These are phyloP conservation scores for Leccinum pellstonianum DNA, from an alignment of 768 basidiomycete species.

Conservation along the genomic window DNA sequence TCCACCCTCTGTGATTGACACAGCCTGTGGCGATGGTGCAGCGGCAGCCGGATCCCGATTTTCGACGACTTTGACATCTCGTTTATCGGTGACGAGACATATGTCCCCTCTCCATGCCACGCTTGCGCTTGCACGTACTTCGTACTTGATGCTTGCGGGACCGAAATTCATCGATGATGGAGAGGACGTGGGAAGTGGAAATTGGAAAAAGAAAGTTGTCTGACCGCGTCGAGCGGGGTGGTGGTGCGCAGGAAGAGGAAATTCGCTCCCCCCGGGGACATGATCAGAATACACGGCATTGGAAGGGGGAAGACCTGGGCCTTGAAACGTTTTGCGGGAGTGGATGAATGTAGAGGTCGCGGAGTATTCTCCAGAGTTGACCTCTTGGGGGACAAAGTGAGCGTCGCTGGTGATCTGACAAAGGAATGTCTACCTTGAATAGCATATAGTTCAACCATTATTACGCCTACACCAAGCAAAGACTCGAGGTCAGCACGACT, in stretches of 20 bases:
- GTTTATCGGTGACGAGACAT: slow-evolving; percentile 61
- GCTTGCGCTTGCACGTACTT: slow-evolving; percentile 68
- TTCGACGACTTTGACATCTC: slow-evolving; percentile 65
- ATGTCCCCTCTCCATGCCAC: slow-evolving; percentile 77
- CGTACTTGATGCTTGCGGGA: slow-evolving; percentile 66
- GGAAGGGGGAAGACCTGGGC: slow-evolving; percentile 77
- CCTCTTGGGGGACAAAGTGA: slow-evolving; percentile 45
- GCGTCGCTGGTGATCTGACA: not conserved
- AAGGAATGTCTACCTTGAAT: slow-evolving; percentile 51
- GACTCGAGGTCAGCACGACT: slow-evolving; percentile 63
- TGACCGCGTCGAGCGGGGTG: slow-evolving; percentile 72
- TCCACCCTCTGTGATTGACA: slow-evolving; percentile 73
- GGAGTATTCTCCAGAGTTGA: slow-evolving; percentile 75
- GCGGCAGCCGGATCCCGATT: slow-evolving; percentile 37
- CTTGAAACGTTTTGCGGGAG: slow-evolving; percentile 71
- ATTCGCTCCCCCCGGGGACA: slow-evolving; percentile 50
- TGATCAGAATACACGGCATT: slow-evolving; percentile 71
- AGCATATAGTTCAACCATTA: slow-evolving; percentile 77
- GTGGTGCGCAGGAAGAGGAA: slow-evolving; percentile 61
- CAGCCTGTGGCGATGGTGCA: slow-evolving; percentile 48
- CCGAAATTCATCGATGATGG: slow-evolving; percentile 75
- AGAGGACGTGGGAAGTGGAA: slow-evolving; percentile 63
- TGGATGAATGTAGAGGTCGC: slow-evolving; percentile 79
- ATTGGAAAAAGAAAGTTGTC: slow-evolving; percentile 79
- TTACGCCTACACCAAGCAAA: slow-evolving; percentile 68